These are phyloP conservation scores for Fraxinus paxiana DNA, from an alignment of 305 asterid genomes.

Conservation along the genomic window DNA sequence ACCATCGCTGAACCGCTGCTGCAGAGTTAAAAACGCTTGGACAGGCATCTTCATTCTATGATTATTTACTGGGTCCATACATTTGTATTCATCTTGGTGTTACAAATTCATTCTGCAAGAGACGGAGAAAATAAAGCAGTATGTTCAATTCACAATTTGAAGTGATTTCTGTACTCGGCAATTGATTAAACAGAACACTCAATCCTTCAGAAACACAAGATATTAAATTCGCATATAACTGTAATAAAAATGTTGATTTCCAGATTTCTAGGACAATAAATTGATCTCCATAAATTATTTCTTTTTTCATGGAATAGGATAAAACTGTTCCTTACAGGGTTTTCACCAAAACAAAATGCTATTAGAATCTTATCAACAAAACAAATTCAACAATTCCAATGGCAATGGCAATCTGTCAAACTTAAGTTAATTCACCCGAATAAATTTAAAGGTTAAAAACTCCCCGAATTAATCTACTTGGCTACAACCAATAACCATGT, in stretches of 20 bases:
- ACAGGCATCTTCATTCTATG: neutral
- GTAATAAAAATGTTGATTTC: neutral
- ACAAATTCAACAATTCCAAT: neutral
- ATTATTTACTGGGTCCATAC: neutral
- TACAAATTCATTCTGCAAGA: neutral
- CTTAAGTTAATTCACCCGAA: neutral
- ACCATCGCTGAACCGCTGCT: neutral
- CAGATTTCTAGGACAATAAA: neutral
- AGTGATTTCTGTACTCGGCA: neutral
- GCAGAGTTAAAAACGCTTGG: neutral
- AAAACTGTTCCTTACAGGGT: neutral
- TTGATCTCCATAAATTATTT: neutral
- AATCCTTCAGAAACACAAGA: neutral
- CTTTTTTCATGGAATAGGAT: neutral
- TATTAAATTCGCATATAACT: neutral
- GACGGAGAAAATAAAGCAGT: neutral
- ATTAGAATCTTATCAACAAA: neutral
- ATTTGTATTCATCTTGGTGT: constrained; percentile 8
- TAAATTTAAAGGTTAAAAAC: neutral
- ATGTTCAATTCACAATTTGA: neutral
- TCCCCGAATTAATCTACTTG: neutral
- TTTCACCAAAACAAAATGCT: neutral
- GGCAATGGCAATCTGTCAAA: neutral
- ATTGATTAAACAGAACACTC: neutral
- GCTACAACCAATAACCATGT: neutral